Conservation (phyloP, 176 grass and related monocot genomes). For the Pontederia paniculata region DNA sequence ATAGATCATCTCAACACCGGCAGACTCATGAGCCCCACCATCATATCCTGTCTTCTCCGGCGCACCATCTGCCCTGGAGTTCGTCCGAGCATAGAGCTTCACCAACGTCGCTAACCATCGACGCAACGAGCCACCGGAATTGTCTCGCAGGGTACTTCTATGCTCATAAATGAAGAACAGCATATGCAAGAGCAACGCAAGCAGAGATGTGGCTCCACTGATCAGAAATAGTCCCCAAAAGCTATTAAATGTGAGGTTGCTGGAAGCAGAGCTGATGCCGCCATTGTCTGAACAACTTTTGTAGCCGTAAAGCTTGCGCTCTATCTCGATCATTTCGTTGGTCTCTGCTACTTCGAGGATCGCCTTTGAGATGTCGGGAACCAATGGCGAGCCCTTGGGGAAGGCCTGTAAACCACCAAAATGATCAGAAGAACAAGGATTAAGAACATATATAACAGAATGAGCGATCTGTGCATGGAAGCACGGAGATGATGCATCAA, state of each 20-base stretch:
- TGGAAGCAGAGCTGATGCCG: constrained; percentile 32
- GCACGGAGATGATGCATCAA: neutral
- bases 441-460: neutral
- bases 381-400: constrained; percentile 46
- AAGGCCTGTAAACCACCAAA: constrained; percentile 43
- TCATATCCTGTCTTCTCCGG: constrained; percentile 2
- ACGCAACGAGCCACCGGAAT: constrained; percentile 15
- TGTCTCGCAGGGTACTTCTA: neutral
- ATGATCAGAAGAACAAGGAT: constrained; percentile 3
- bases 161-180: constrained; percentile 16
- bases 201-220: constrained; percentile 29
- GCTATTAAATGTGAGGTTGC: constrained; percentile 40
- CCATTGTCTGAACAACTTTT: constrained; percentile 24
- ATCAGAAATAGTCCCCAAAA: constrained; percentile 56
- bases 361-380: constrained; percentile 39
- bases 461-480: too few relatives aligned
- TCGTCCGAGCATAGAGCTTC: constrained; percentile 14
- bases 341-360: constrained; percentile 28
- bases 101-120: constrained; percentile 16
- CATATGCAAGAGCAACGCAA: constrained; percentile 36
- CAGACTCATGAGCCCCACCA: too few relatives aligned
- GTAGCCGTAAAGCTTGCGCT: constrained; percentile 12
- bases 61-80: neutral
- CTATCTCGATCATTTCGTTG: constrained; percentile 12
- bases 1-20: neutral